phyloP scores from a whole-genome alignment of 2,329 filamentous ascomycete genomes.

The Xylaria sp. region DNA sequence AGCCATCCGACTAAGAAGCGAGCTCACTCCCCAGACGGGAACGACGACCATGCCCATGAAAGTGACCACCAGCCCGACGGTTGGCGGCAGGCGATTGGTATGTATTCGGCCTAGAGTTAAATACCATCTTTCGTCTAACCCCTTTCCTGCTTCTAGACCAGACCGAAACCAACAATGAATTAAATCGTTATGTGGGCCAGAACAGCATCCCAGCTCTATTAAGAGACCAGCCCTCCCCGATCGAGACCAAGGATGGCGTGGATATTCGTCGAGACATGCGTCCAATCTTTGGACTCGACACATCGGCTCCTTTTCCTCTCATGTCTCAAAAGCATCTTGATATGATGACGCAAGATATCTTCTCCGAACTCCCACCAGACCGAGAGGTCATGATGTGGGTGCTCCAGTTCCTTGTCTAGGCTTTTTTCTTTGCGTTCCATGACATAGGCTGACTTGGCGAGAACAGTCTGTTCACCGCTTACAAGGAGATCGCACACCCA shows the following conservation, averaged over 20 bases:
- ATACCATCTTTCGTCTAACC: conserved; percentile 18
- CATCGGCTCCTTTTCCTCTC: conserved; percentile 72
- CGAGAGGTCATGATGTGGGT: conserved; percentile 73
- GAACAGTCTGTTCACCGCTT: conserved; percentile 69
- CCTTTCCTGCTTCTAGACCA: conserved; percentile 55
- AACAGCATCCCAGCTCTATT: conserved; percentile 75
- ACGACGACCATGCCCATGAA: conserved; percentile 51
- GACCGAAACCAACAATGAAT: conserved; percentile 60
- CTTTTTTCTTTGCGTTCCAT: neutral
- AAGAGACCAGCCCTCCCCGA: conserved; percentile 67
- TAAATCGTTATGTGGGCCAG: conserved; percentile 71
- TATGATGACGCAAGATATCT: conserved; percentile 68
- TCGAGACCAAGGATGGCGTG: conserved; percentile 61
- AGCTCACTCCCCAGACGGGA: conserved; percentile 56
- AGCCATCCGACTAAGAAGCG: conserved; percentile 53
- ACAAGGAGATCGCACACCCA: conserved; percentile 73
- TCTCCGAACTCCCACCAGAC: conserved; percentile 70
- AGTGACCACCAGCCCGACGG: conserved; percentile 50
- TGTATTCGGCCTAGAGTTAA: conserved; percentile 13
- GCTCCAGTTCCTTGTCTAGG: neutral
- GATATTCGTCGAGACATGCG: conserved; percentile 73
- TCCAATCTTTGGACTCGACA: conserved; percentile 72
- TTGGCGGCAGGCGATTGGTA: conserved; percentile 50
- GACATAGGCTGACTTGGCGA: conserved; percentile 1
- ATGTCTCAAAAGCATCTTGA: conserved; percentile 73